These are phyloP conservation scores for Oryza glumipatula DNA, from an alignment of 176 grass and related monocot genomes.

Conservation along the genomic window DNA sequence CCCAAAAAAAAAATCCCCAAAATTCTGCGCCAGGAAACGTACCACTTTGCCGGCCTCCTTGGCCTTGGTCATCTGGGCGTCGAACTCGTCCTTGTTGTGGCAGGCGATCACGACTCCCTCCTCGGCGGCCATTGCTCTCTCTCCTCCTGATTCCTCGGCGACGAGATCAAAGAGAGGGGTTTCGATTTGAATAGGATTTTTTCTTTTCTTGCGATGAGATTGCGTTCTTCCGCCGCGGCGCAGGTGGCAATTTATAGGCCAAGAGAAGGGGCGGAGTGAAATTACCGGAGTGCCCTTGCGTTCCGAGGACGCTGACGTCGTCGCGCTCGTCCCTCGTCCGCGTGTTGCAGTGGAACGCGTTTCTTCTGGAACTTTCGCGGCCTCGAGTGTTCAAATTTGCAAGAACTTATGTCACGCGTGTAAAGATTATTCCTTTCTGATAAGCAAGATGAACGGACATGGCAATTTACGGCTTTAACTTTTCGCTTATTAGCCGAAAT, in stretches of 20 bases:
- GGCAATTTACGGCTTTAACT: no score
- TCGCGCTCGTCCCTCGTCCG: conserved; percentile 14
- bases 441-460: no score
- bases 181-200: not conserved
- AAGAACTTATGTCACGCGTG: no score
- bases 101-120: conserved; percentile 70
- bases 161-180: not conserved
- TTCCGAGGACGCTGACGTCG: not conserved
- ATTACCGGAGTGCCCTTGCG: conserved; percentile 6
- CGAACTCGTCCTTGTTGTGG: conserved; percentile 61
- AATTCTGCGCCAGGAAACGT: not conserved
- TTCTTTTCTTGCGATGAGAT: not conserved
- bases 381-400: not conserved
- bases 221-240: not conserved
- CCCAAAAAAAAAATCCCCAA: not conserved
- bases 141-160: not conserved
- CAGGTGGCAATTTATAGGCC: not conserved
- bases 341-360: not conserved
- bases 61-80: conserved; percentile 41
- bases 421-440: not conserved
- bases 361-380: conserved; percentile 17
- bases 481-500: no score
- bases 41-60: conserved; percentile 65
- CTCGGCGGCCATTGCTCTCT: conserved; percentile 59
- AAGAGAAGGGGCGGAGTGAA: not conserved